Base-by-base conservation (phyloP, 768 basidiomycete genomes). In the Leucosporidium yakuticum region DNA sequence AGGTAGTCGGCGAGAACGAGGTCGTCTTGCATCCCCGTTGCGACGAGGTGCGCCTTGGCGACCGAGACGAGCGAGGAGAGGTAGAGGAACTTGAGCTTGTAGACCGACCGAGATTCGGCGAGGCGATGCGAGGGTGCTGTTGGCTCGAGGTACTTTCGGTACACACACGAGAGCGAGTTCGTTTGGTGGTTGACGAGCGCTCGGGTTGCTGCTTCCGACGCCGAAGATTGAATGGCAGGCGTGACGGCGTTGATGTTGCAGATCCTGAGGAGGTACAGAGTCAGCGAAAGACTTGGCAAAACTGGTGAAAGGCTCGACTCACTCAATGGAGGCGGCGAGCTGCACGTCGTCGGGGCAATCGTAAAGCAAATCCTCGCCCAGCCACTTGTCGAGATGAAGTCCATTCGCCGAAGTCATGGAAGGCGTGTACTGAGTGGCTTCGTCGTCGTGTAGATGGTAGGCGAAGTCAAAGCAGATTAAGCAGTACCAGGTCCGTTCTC, bases 401-500 rank as follows among this genome's bases (percentile, higher is more conserved):
- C n/a, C 20, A 11, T 47, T n/a, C 19, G n/a, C 39, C 25, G 36
- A 19, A 1, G 44, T 36, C 15, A 34, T 21, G n/a, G 21, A 11
- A 1, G 39, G 31, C 39, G 56, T 57, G 49, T 65, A 56, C 31
- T 60, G 56, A 27, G 58, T 57, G 12, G 57, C 57, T n/a, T 65
- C 64, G 57, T 59, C 48, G 23, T 51, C 17, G 25, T 56, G 64
- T 4, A 65, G 64, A 21, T 51, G 58, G 64, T 65, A 65, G 39
- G 51, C 31, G 25, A 58, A 57, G 49, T 65, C 66, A 25, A 62
- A 67, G 25, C 62, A 47, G 23, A 48, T 29, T 7, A 62, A 34
- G 12, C 44, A 51, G 34, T 62, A 51, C 66, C 66, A 67, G 2
- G 66, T 67, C 12, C 66, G 19, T 27, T 67, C 66, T 2, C 56